Base-by-base conservation (phyloP, 192 early-diverging fungal species). In the Mortierella alpina region DNA sequence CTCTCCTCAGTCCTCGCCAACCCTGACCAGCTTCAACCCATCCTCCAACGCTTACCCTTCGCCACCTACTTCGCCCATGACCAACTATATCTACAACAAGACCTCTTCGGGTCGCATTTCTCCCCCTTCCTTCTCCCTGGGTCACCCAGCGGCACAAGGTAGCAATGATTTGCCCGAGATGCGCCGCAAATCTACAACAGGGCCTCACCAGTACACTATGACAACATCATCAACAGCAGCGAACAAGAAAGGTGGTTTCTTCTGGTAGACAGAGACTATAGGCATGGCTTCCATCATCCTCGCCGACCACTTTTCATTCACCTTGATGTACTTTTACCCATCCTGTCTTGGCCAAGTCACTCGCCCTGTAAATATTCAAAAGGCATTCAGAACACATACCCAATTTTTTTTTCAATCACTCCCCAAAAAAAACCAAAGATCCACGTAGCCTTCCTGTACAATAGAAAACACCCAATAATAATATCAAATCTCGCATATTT, bases 81-180 rank as follows among this genome's bases (percentile, higher is more conserved):
- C 69, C 63, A 79, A 66, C 69, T 79, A 79, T 22, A 56, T 79
- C 59, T 71, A 79, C 59, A 79, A 79, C 69, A 72, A 78, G 57
- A 78, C 75, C 12, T 45, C 67, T 5, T 55, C 74, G 22, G 76
- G 76, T 54, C 76, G 76, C 46, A 79, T 79, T 52, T 79, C 76
- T 7, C 76, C 76, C 55, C 76, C 76, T 39, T 56, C 68, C 31
- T 79, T 79, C 69, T 72, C 76, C 15, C 44, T 79, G 41, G 76
- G 75, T 20, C 73, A 68, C 39, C 59, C 73, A 9, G 72, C 72
- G 10, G 61, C 60, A 47, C 42, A 41, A 14, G 53, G 17, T 3
- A 39, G 51, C 55, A 57, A 50, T 10, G 67, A 77, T 2, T 31
- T 44, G 12, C 42, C 49, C 14, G 76, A 72, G 17, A 54, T 67